These are phyloP conservation scores for Cytospora schulzeri DNA, from an alignment of 2,329 filamentous ascomycete species.

Conservation along the genomic window DNA sequence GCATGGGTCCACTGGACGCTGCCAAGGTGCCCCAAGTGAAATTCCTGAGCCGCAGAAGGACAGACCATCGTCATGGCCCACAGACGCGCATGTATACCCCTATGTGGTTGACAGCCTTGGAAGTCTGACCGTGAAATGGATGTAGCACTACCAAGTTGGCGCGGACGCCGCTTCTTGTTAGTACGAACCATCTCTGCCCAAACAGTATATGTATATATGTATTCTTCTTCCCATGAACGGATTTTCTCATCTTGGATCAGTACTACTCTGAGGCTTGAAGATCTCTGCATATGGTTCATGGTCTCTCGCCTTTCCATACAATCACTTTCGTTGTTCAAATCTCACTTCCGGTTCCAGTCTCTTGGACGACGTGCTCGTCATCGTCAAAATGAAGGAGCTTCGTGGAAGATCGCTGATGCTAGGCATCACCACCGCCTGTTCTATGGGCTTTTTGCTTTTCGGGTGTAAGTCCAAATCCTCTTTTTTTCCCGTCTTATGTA, in stretches of 20 bases:
- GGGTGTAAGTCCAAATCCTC: conserved; percentile 7
- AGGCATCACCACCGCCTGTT: conserved; percentile 18
- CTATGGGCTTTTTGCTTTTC: conserved; percentile 22
- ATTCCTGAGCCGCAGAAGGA: not conserved
- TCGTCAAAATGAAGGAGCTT: conserved; percentile 17
- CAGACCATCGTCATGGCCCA: not conserved
- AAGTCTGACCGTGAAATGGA: too few species aligned
- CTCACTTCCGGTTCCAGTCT: not conserved
- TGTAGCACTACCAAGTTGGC: too few species aligned
- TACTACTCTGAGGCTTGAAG: too few species aligned
- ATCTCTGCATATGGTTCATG: not conserved
- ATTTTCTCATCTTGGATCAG: too few species aligned
- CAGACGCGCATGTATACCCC: not conserved
- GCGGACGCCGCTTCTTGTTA: too few species aligned
- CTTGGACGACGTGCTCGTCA: not conserved
- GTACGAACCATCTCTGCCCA: too few species aligned
- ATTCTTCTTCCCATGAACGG: too few species aligned
- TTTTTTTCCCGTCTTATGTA: not conserved
- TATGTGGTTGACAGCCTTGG: too few species aligned
- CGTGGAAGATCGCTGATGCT: conserved; percentile 12
- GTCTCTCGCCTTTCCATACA: not conserved
- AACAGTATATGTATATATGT: too few species aligned
- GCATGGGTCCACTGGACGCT: not conserved
- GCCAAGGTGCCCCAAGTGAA: too few species aligned
- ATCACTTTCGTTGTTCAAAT: not conserved